Conservation (phyloP, 257 asterid species). For the Penstemon davidsonii region DNA sequence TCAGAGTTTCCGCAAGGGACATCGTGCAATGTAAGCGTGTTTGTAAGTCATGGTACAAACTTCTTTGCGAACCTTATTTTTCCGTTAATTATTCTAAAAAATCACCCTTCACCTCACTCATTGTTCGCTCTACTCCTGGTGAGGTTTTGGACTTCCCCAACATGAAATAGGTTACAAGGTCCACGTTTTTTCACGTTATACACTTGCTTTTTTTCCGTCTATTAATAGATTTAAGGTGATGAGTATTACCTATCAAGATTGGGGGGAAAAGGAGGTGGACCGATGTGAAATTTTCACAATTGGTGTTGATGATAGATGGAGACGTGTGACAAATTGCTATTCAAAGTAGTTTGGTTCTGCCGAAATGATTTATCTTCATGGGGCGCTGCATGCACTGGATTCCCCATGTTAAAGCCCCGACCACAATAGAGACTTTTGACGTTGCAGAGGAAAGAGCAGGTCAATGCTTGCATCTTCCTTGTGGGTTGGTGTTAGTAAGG, state of each 20-base stretch:
- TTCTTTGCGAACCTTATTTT: background rate
- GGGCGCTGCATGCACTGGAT: background rate
- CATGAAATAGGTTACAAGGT: too few species aligned
- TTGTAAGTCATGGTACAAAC: slow-evolving; percentile 1
- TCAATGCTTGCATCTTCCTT: background rate
- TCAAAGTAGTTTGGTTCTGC: background rate
- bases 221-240: background rate
- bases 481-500: background rate
- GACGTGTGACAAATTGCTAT: background rate
- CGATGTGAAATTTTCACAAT: background rate
- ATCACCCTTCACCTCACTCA: background rate
- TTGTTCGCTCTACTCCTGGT: background rate
- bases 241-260: background rate
- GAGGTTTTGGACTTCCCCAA: background rate
- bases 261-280: background rate
- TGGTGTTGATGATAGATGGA: slow-evolving; percentile 2
- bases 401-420: too few species aligned
- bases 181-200: background rate
- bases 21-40: background rate
- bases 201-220: background rate
- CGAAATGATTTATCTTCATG: background rate
- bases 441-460: background rate
- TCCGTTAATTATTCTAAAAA: background rate
- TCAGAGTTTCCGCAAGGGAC: background rate
- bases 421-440: background rate